phyloP scores from a whole-genome alignment of 805 yeast species.

The Pichia heedii region DNA sequence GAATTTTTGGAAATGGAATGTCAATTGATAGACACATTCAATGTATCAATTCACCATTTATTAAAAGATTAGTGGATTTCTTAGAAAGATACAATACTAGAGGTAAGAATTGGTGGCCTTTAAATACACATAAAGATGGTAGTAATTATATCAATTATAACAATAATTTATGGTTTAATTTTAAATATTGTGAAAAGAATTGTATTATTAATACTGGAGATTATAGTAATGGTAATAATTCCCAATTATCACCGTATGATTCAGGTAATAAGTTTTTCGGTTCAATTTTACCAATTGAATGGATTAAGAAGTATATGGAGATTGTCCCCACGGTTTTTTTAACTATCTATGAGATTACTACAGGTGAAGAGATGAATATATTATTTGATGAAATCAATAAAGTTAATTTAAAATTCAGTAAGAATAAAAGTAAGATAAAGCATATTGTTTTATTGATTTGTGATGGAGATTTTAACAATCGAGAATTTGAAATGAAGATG shows the following conservation, averaged over 20 bases:
- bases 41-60: slow-evolving; percentile 16
- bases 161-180: slow-evolving; percentile 7
- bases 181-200: slow-evolving; percentile 5
- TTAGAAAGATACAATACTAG: slow-evolving; percentile 6
- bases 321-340: slow-evolving; percentile 40
- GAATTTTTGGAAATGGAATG: slow-evolving; percentile 9
- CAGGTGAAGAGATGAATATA: slow-evolving; percentile 20
- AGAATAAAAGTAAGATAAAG: slow-evolving; percentile 5
- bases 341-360: slow-evolving; percentile 33
- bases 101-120: slow-evolving; percentile 10
- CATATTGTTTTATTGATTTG: slow-evolving; percentile 2
- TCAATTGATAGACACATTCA: slow-evolving; percentile 23
- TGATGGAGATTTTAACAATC: background rate
- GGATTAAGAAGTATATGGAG: slow-evolving; percentile 47
- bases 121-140: too few relatives aligned
- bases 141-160: too few relatives aligned
- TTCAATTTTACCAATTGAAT: slow-evolving; percentile 34
- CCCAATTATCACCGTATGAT: slow-evolving; percentile 37
- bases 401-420: slow-evolving; percentile 25
- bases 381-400: slow-evolving; percentile 28
- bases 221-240: too few relatives aligned
- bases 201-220: too few relatives aligned
- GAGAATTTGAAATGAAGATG: too few relatives aligned
- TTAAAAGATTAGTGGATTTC: slow-evolving; percentile 3
- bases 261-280: slow-evolving; percentile 31